Evolutionary conservation across 805 yeast genomes (phyloP).

Genomic region (Metschnikowia amazonensis): DNA sequence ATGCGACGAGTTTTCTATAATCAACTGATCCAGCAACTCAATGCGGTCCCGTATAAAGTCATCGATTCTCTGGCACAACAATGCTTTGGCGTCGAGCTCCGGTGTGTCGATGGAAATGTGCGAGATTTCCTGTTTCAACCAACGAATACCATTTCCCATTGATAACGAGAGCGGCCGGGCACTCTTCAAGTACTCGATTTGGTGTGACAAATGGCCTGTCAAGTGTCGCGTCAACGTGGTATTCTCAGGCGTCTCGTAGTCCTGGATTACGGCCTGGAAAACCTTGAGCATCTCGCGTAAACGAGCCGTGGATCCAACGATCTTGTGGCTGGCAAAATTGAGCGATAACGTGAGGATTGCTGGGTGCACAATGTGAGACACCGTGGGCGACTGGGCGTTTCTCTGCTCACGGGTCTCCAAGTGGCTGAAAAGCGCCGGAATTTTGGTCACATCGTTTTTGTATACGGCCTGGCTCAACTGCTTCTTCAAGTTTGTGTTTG

Average conservation of each 20-base stretch:
- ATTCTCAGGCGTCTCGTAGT: constrained; percentile 80
- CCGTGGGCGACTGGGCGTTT: constrained; percentile 49
- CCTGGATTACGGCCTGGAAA: constrained; percentile 72
- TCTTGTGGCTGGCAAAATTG: constrained; percentile 74
- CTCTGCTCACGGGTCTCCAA: constrained; percentile 77
- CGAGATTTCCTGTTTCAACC: constrained; percentile 93
- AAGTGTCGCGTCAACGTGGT: constrained; percentile 84
- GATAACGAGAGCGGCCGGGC: constrained; percentile 89
- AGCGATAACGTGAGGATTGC: constrained; percentile 73
- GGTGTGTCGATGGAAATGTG: constrained; percentile 68
- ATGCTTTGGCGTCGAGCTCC: constrained; percentile 64
- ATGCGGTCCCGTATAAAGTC: constrained; percentile 81
- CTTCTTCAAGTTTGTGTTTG: constrained; percentile 49
- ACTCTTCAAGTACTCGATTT: constrained; percentile 85
- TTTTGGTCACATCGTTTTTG: constrained; percentile 42
- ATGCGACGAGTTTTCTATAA: constrained; percentile 71
- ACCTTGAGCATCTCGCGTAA: constrained; percentile 81
- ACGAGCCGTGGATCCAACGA: constrained; percentile 87
- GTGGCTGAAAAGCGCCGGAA: constrained; percentile 71
- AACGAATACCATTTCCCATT: constrained; percentile 97
- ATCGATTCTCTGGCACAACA: constrained; percentile 65
- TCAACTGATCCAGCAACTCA: constrained; percentile 76
- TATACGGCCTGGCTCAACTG: constrained; percentile 50
- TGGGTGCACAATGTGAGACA: constrained; percentile 79
- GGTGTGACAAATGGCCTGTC: constrained; percentile 83